phyloP scores from a whole-genome alignment of 2,329 filamentous ascomycete genomes.

The Neonectria faginata region DNA sequence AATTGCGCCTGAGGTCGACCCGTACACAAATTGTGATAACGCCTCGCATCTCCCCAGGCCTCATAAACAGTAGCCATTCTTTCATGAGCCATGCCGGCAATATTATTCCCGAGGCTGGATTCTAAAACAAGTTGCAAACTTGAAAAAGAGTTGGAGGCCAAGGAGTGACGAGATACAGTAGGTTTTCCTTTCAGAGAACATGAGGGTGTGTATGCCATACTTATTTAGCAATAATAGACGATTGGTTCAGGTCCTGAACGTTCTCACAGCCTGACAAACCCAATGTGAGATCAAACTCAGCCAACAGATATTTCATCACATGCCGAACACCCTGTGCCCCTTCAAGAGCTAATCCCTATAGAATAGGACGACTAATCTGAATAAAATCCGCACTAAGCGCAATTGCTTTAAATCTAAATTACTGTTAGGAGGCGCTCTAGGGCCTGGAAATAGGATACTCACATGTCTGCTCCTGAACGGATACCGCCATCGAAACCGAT shows the following conservation, averaged over 20 bases:
- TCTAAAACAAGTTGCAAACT: too few relatives aligned
- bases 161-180: neutral
- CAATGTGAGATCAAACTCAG: neutral
- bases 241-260: neutral
- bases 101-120: too few relatives aligned
- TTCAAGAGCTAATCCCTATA: constrained; percentile 25
- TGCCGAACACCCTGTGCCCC: constrained; percentile 24
- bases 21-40: neutral
- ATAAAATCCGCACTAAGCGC: constrained; percentile 46
- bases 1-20: constrained; percentile 6
- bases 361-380: constrained; percentile 15
- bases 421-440: neutral
- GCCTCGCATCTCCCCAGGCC: too few relatives aligned
- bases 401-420: constrained; percentile 47
- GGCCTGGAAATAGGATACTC: neutral
- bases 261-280: neutral
- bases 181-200: neutral
- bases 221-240: neutral
- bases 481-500: neutral
- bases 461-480: neutral
- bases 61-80: too few relatives aligned
- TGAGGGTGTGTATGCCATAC: neutral
- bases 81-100: too few relatives aligned
- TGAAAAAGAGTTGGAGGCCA: too few relatives aligned
- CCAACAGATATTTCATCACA: neutral